A percentile compares a stretch with the other conserved stretches of the same genome.
These are phyloP conservation scores for Niebla homalea DNA, from an alignment of 495 filamentous ascomycete genomes.

Conservation along the genomic window DNA sequence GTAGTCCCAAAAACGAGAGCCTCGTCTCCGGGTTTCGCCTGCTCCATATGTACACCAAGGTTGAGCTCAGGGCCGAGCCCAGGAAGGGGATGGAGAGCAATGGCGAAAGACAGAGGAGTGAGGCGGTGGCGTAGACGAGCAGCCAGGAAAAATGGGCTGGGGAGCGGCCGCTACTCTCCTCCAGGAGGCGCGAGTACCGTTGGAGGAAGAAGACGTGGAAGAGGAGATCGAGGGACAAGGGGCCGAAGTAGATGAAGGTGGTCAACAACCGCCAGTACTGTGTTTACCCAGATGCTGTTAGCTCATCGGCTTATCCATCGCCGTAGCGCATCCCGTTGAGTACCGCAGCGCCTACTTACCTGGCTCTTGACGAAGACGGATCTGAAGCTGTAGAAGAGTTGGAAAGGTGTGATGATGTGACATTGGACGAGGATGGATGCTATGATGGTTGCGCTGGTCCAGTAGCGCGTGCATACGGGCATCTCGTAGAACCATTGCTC, in stretches of 20 bases:
- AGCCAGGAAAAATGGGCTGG: slow-evolving; percentile 93
- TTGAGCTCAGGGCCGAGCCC: slow-evolving; percentile 76
- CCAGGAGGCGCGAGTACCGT: slow-evolving; percentile 87
- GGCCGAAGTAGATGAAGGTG: slow-evolving; percentile 95
- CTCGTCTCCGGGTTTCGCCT: slow-evolving; percentile 83
- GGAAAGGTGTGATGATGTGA: slow-evolving; percentile 76
- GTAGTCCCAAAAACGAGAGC: slow-evolving; percentile 76
- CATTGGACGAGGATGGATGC: slow-evolving; percentile 90
- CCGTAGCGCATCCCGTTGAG: background rate
- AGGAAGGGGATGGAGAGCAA: slow-evolving; percentile 79
- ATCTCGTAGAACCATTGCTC: slow-evolving; percentile 98
- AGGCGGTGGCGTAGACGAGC: slow-evolving; percentile 65
- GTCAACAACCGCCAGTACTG: slow-evolving; percentile 93
- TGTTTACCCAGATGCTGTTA: background rate
- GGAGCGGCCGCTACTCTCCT: slow-evolving; percentile 81
- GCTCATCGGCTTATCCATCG: slow-evolving; percentile 7
- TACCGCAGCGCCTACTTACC: slow-evolving; percentile 31
- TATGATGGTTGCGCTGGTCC: slow-evolving; percentile 84
- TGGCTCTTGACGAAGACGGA: slow-evolving; percentile 82
- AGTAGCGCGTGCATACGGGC: slow-evolving; percentile 88
- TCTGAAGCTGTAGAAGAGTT: slow-evolving; percentile 92
- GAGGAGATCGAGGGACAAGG: slow-evolving; percentile 82
- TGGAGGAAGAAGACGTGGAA: slow-evolving; percentile 99
- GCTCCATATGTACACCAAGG: slow-evolving; percentile 96
- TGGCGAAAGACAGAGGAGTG: slow-evolving; percentile 68